These are phyloP conservation scores for Edaphochlamys debaryana DNA, from an alignment of 139 green algal genomes.

Conservation along the genomic window DNA sequence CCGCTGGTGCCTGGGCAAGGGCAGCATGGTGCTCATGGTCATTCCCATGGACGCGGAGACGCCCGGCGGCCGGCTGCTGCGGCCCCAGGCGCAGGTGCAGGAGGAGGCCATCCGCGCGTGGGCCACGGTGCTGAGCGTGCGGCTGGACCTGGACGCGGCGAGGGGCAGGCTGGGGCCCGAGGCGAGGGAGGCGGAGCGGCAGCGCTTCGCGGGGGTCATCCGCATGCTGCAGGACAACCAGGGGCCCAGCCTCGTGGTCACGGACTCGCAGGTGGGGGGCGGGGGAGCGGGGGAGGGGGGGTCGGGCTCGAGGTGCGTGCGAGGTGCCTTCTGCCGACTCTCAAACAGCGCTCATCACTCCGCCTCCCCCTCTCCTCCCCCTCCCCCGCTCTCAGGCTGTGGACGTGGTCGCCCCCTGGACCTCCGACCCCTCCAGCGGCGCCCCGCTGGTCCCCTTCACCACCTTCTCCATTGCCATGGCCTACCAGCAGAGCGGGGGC, in stretches of 20 bases:
- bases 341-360: no score
- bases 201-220: slow-evolving; percentile 62
- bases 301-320: neutral
- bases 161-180: slow-evolving; percentile 50
- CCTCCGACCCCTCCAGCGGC: slow-evolving; percentile 46
- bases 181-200: slow-evolving; percentile 49
- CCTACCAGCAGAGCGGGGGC: slow-evolving; percentile 62
- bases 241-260: slow-evolving; percentile 68
- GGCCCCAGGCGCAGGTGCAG: slow-evolving; percentile 67
- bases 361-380: no score
- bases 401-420: slow-evolving; percentile 78
- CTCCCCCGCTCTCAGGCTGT: no score
- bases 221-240: slow-evolving; percentile 50
- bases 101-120: slow-evolving; percentile 74
- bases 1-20: slow-evolving; percentile 41
- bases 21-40: slow-evolving; percentile 69
- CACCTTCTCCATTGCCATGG: slow-evolving; percentile 75
- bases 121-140: slow-evolving; percentile 61
- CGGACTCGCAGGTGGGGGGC: slow-evolving; percentile 59
- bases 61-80: slow-evolving; percentile 69
- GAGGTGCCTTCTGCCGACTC: no score
- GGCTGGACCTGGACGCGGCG: slow-evolving; percentile 69
- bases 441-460: slow-evolving; percentile 68
- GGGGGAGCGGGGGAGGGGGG: neutral
- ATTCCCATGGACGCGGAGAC: slow-evolving; percentile 82